These are phyloP conservation scores for Gillenia trifoliata DNA, from an alignment of 306 rosid species.

Conservation along the genomic window DNA sequence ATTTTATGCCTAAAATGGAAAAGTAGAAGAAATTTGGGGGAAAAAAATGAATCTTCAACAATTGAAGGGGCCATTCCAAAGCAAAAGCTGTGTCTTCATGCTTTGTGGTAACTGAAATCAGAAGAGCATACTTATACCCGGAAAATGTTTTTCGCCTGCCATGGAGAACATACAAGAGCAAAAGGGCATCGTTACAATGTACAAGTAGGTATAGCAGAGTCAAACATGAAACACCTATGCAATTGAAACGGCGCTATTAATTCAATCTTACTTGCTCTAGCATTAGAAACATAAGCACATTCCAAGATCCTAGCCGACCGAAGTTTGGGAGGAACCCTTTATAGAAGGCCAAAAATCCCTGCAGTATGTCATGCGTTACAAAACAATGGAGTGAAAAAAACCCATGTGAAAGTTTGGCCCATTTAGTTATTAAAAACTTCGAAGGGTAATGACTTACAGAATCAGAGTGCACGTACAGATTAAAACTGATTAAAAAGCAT, in stretches of 20 bases:
- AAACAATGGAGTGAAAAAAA: slow-evolving; percentile 1
- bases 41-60: slow-evolving; percentile 15
- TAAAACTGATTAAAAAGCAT: slow-evolving; percentile 19
- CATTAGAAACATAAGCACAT: slow-evolving; percentile 76
- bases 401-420: not conserved
- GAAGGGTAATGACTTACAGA: not conserved
- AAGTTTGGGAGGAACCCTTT: slow-evolving; percentile 94
- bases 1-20: not conserved
- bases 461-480: not conserved
- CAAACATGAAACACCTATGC: not conserved
- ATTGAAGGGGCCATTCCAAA: slow-evolving; percentile 17
- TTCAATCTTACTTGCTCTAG: slow-evolving; percentile 76
- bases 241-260: slow-evolving; percentile 1
- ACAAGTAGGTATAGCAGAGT: slow-evolving; percentile 1
- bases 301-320: slow-evolving; percentile 85
- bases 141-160: slow-evolving; percentile 62
- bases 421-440: not conserved
- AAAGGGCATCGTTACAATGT: slow-evolving; percentile 1
- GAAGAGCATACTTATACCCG: slow-evolving; percentile 20
- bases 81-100: not conserved
- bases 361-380: slow-evolving; percentile 31
- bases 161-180: slow-evolving; percentile 11
- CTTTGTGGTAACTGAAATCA: slow-evolving; percentile 12
- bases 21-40: not conserved
- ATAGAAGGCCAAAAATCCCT: slow-evolving; percentile 92